Conservation (phyloP, 495 filamentous ascomycete genomes). For the Podospora australis region DNA sequence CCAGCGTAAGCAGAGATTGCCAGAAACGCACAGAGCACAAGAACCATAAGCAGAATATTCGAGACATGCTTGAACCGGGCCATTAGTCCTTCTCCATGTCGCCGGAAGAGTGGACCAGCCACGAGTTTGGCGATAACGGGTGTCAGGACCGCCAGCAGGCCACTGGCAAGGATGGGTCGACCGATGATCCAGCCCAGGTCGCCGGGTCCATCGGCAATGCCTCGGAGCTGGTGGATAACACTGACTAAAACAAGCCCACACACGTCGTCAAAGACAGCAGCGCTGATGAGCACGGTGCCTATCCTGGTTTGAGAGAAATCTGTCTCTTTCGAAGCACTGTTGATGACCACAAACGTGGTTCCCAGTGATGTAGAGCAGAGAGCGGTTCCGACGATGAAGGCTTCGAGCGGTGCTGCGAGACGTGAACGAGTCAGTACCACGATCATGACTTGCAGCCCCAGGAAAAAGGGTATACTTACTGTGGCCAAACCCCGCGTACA, state of each 20-base stretch:
- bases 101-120: slow-evolving; percentile 11
- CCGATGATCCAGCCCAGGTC: slow-evolving; percentile 25
- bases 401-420: slow-evolving; percentile 46
- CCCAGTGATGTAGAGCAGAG: slow-evolving; percentile 71
- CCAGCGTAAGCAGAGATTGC: slow-evolving; percentile 40
- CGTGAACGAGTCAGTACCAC: slow-evolving; percentile 7
- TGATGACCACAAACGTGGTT: slow-evolving; percentile 70
- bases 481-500: slow-evolving; percentile 20
- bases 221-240: slow-evolving; percentile 47
- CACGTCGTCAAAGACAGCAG: slow-evolving; percentile 81
- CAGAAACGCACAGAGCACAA: slow-evolving; percentile 17
- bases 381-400: slow-evolving; percentile 71
- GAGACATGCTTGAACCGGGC: slow-evolving; percentile 4
- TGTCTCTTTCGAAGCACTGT: slow-evolving; percentile 36
- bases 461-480: slow-evolving; percentile 5
- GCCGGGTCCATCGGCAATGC: slow-evolving; percentile 5
- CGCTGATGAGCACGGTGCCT: slow-evolving; percentile 61
- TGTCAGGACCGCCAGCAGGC: slow-evolving; percentile 18
- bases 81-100: slow-evolving; percentile 2
- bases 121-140: slow-evolving; percentile 15
- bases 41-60: slow-evolving; percentile 16
- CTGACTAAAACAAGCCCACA: slow-evolving; percentile 75
- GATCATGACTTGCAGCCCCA: background rate
- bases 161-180: slow-evolving; percentile 22
- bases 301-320: slow-evolving; percentile 53